These are phyloP conservation scores for Phalaenopsis hybrid DNA, from an alignment of 116 monocot species.

Conservation along the genomic window DNA sequence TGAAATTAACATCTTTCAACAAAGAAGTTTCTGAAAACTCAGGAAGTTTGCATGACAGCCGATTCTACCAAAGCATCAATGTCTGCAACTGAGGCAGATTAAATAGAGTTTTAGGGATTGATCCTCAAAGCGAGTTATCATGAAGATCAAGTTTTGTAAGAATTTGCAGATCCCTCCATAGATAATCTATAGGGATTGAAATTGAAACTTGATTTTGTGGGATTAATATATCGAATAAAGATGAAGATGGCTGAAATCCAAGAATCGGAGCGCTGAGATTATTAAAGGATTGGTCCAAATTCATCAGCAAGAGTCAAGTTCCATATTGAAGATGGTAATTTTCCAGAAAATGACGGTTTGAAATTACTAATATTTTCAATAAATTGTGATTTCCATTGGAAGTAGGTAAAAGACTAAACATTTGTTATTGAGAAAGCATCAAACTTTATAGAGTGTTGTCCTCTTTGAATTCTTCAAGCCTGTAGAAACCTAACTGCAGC, in stretches of 20 bases:
- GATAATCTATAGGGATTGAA: conserved; percentile 6
- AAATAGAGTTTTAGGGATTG: too few relatives aligned
- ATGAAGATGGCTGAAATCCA: background rate
- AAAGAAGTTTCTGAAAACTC: too few relatives aligned
- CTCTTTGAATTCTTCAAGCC: conserved; percentile 30
- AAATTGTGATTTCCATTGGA: background rate
- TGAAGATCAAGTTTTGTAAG: conserved; percentile 2
- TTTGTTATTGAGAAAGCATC: conserved; percentile 22
- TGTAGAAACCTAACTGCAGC: conserved; percentile 26
- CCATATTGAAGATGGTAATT: conserved; percentile 15
- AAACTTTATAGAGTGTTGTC: conserved; percentile 30
- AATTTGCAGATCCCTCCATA: conserved; percentile 12
- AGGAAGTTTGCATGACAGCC: too few relatives aligned
- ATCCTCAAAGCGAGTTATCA: conserved; percentile 17
- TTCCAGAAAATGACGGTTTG: conserved; percentile 12
- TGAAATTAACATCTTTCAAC: too few relatives aligned
- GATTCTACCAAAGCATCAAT: too few relatives aligned
- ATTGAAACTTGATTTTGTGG: conserved; percentile 33
- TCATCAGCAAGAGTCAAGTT: conserved; percentile 26
- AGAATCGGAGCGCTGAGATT: conserved; percentile 47
- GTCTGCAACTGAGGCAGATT: too few relatives aligned
- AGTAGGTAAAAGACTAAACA: conserved; percentile 34
- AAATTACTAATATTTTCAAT: conserved; percentile 21
- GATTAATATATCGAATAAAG: conserved; percentile 16
- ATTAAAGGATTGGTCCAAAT: conserved; percentile 46